Evolutionary conservation across 805 yeast species (phyloP).

Genomic region (Schwanniomyces polymorphus): DNA sequence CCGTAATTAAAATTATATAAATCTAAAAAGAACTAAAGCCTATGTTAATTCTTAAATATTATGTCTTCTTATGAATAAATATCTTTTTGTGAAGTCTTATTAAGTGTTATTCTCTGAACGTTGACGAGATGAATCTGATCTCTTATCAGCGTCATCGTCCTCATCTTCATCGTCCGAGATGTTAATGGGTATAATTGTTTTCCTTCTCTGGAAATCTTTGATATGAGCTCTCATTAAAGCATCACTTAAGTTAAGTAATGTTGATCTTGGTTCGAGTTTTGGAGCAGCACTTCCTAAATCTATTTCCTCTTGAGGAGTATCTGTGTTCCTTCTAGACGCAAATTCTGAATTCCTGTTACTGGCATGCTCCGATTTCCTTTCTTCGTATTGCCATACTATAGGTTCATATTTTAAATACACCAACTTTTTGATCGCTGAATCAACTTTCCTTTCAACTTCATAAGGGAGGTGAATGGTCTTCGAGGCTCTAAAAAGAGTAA

Average conservation of each 20-base stretch:
- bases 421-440: constrained; percentile 33
- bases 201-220: constrained; percentile 78
- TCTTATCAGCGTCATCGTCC: constrained; percentile 20
- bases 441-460: constrained; percentile 39
- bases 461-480: constrained; percentile 88
- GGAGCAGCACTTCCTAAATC: constrained; percentile 8
- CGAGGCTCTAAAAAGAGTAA: constrained; percentile 79
- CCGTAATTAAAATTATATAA: no score
- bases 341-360: not conserved
- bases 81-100: no score
- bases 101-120: not conserved
- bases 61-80: no score
- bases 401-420: constrained; percentile 30
- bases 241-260: constrained; percentile 47
- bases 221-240: constrained; percentile 76
- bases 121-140: not conserved
- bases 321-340: not conserved
- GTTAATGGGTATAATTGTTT: constrained; percentile 25
- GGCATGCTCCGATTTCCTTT: not conserved
- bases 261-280: constrained; percentile 16
- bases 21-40: no score
- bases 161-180: constrained; percentile 38
- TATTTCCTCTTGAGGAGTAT: constrained; percentile 14
- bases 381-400: not conserved
- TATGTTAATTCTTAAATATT: no score